Conservation (phyloP, 129 eudicot species). For the Saussurea involucrata region DNA sequence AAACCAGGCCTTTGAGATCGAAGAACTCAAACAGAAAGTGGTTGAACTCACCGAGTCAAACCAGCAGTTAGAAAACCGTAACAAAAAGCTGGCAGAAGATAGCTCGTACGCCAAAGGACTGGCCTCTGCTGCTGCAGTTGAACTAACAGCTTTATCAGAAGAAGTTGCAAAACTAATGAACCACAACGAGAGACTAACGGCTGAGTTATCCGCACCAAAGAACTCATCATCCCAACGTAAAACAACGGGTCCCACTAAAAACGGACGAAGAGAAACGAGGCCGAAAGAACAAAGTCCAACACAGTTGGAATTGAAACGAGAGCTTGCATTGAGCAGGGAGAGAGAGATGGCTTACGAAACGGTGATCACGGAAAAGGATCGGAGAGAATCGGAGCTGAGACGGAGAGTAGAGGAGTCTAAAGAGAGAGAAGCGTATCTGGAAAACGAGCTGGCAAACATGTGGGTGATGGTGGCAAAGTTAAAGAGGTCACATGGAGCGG, state of each 20-base stretch:
- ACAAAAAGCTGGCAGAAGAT: slow-evolving; percentile 86
- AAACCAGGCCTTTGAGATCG: slow-evolving; percentile 58
- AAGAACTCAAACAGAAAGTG: slow-evolving; percentile 63
- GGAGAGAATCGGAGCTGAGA: slow-evolving; percentile 64
- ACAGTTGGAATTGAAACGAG: slow-evolving; percentile 59
- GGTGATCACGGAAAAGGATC: slow-evolving; percentile 59
- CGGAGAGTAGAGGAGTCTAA: slow-evolving; percentile 73
- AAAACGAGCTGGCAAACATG: slow-evolving; percentile 97
- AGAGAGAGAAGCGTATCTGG: slow-evolving; percentile 92
- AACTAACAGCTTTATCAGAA: slow-evolving; percentile 83
- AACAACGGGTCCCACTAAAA: slow-evolving; percentile 36
- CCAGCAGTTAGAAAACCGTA: slow-evolving; percentile 64
- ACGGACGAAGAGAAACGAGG: slow-evolving; percentile 50
- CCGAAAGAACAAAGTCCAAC: slow-evolving; percentile 59
- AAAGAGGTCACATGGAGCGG: slow-evolving; percentile 65
- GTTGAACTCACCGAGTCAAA: slow-evolving; percentile 52
- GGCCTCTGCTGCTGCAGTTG: slow-evolving; percentile 99
- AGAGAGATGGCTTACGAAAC: slow-evolving; percentile 78
- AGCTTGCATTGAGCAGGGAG: slow-evolving; percentile 68
- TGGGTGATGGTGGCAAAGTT: slow-evolving; percentile 95
- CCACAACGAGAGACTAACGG: slow-evolving; percentile 65
- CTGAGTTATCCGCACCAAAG: slow-evolving; percentile 52
- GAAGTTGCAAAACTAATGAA: slow-evolving; percentile 95
- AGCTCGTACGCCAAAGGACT: slow-evolving; percentile 94
- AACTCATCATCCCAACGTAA: slow-evolving; percentile 52